phyloP scores from a whole-genome alignment of 257 asterid species.

The Solanum tarapatanum region DNA sequence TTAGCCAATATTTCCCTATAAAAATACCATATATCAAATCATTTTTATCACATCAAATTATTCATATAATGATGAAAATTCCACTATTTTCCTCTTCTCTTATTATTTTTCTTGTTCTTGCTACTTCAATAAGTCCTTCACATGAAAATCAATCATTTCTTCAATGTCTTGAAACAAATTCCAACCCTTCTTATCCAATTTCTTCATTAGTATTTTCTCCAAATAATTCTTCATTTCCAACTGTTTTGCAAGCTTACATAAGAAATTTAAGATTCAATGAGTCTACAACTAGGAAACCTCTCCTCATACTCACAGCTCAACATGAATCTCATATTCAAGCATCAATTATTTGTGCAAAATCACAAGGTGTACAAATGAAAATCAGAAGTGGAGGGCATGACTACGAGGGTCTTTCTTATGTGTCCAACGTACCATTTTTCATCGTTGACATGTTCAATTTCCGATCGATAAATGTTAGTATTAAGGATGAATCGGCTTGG shows the following conservation, averaged over 20 bases:
- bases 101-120: neutral
- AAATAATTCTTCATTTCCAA: slow-evolving; percentile 2
- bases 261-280: slow-evolving; percentile 8
- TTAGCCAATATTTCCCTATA: neutral
- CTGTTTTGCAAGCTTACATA: slow-evolving; percentile 1
- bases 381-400: slow-evolving; percentile 14
- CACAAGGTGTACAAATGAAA: neutral
- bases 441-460: slow-evolving; percentile 10
- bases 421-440: neutral
- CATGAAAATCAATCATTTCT: neutral
- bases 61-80: neutral
- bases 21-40: neutral
- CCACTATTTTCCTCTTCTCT: neutral
- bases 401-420: slow-evolving; percentile 9
- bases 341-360: slow-evolving; percentile 2
- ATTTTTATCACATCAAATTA: neutral
- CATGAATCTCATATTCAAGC: slow-evolving; percentile 12
- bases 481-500: slow-evolving; percentile 3
- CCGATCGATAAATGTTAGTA: neutral
- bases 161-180: neutral
- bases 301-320: neutral
- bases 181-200: slow-evolving; percentile 1
- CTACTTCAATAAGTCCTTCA: neutral
- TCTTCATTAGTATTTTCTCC: neutral
- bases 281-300: slow-evolving; percentile 2